Evolutionary conservation across 371 early-diverging fungal species (phyloP), one percentile per base, ranked within the genome.

Genomic region (Globomyces sp.): DNA sequence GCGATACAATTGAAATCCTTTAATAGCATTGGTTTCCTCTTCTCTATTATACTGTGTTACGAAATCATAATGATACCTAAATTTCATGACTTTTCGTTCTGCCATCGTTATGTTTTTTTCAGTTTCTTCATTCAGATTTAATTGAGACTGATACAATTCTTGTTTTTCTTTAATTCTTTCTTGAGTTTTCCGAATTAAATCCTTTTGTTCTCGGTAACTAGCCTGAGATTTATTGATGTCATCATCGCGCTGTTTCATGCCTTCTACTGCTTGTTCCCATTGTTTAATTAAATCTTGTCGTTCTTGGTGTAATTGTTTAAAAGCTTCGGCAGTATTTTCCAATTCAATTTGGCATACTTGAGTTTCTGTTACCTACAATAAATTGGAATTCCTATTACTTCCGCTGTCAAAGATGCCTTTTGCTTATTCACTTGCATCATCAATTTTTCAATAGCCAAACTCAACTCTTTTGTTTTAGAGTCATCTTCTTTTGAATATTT

Each of bases 401-500:
- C 80, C 6, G 77, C 76, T 62, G 69, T 77, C 8, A 85, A 67
- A 0, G 60, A 58, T 0, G 76, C 71, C 65, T 80, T 79, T 63
- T 77, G 79, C 73, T 77, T 74, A 68, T 79, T 76, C 39, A 83
- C 82, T 58, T 83, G 78, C 11, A 58, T 63, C 77, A 81, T 71
- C 34, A 76, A 61, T 60, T 83, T 81, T 52, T 85, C 82, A 41
- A 80, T 79, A 24, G 70, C 62, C 42, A 80, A 69, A 44, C 68
- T 71, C 41, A 85, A 68, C 44, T 83, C 80, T 52, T 79, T 78
- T 58, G 79, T 78, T 37, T 72, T 73, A 40, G 66, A 53, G n/a
- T 83, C 81, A 62, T 85, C 85, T 52, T 81, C 83, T 58, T 80
- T 80, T 2, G 79, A 68, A 46, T 85, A 85, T 64, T 83, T 82